phyloP scores from a whole-genome alignment of 805 yeast genomes.

The Lachancea nothofagi region DNA sequence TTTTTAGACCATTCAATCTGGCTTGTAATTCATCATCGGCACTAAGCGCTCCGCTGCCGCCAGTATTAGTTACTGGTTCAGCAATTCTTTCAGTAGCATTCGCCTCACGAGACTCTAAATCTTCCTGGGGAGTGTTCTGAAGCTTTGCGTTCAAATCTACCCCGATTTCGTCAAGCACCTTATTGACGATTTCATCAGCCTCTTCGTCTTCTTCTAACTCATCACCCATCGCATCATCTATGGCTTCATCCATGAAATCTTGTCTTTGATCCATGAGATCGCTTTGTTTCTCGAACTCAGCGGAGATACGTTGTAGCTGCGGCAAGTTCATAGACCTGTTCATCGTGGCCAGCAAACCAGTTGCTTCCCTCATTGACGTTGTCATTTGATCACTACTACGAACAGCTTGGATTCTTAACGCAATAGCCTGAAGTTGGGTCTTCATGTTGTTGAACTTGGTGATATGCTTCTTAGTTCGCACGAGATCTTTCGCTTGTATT shows the following conservation, averaged over 20 bases:
- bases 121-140: constrained; percentile 41
- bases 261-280: constrained; percentile 98
- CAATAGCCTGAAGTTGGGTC: constrained; percentile 92
- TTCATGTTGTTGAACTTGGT: constrained; percentile 89
- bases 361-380: constrained; percentile 89
- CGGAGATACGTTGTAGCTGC: constrained; percentile 79
- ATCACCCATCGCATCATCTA: constrained; percentile 93
- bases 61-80: constrained; percentile 45
- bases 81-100: constrained; percentile 41
- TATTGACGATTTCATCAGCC: constrained; percentile 83
- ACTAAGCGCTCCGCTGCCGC: constrained; percentile 26
- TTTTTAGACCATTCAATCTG: constrained; percentile 73
- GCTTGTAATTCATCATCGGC: constrained; percentile 88
- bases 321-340: constrained; percentile 88
- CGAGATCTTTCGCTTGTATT: constrained; percentile 92
- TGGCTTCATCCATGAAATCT: constrained; percentile 97
- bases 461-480: constrained; percentile 75
- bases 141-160: constrained; percentile 60
- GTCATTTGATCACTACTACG: constrained; percentile 95
- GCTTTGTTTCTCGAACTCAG: constrained; percentile 91
- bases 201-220: constrained; percentile 86
- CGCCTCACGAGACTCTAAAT: constrained; percentile 17
- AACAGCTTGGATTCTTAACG: constrained; percentile 84
- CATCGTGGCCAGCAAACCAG: constrained; percentile 77
- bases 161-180: constrained; percentile 94